phyloP scores from a whole-genome alignment of 2,329 filamentous ascomycete species.

The Aspergillus awamori region DNA sequence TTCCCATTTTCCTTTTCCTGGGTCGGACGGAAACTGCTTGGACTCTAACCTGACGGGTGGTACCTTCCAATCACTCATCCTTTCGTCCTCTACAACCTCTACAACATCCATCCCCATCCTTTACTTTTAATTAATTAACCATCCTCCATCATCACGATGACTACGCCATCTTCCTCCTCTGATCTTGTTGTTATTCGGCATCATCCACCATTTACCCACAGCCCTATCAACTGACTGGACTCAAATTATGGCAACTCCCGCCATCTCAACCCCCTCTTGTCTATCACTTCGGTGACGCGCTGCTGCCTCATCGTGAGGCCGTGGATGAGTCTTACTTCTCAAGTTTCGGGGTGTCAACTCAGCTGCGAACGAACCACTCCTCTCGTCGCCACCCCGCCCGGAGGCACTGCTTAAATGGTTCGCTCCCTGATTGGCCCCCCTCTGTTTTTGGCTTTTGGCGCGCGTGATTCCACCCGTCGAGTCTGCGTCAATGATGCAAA shows the following conservation, averaged over 20 bases:
- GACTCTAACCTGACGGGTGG: background rate
- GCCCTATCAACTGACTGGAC: too few species aligned
- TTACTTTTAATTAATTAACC: background rate
- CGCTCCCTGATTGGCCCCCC: constrained; percentile 19
- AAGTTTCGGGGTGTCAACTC: background rate
- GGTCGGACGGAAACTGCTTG: background rate
- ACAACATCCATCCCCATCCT: background rate
- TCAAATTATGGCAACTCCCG: too few species aligned
- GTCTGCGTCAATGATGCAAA: constrained; percentile 19
- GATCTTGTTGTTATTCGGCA: background rate
- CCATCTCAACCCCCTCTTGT: background rate
- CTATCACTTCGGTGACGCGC: background rate
- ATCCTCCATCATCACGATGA: constrained; percentile 3
- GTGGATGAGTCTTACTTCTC: background rate
- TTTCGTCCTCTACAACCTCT: background rate
- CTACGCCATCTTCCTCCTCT: background rate
- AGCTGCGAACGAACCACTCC: constrained; percentile 14
- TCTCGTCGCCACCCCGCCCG: constrained; percentile 23
- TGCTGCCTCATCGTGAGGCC: background rate
- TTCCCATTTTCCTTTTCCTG: background rate
- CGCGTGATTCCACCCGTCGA: constrained; percentile 18
- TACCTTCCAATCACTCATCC: background rate
- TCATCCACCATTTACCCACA: too few species aligned
- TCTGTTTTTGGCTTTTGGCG: constrained; percentile 11
- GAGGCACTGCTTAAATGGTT: constrained; percentile 14